Evolutionary conservation across 225 moss, liverwort and hornwort genomes (phyloP), one percentile per base, ranked within the genome.

Genomic region (Pleurozium schreberi): DNA sequence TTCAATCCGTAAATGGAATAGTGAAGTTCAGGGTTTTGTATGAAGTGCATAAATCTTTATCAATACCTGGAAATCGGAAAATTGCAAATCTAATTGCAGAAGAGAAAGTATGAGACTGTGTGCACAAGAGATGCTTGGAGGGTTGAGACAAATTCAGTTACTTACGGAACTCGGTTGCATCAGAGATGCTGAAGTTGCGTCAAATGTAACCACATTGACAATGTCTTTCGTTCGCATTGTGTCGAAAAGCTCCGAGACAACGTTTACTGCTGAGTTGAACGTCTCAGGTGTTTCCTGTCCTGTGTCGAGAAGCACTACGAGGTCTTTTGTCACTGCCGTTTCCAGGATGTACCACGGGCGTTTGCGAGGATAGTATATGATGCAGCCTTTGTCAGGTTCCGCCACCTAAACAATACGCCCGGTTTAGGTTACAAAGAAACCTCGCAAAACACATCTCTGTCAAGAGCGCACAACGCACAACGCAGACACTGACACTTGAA

Each of bases 271-370:
- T 40, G 83, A 63, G 36, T 77, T 78, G 49, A 90, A 89, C 11
- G 90, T 86, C 59, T 82, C 85, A 2, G 42, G 30, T 47, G 84
- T 62, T 85, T 82, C 78, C n/a, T 90, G 87, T n/a, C 87, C 90
- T 33, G 73, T 89, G 89, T 93, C 93, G 49, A 93, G 88, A 86
- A 93, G 90, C 78, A 93, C 85, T 34, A 93, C 92, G 30, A 93
- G 62, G 50, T 93, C 93, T 83, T 93, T 93, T 50, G 75, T 66
- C 40, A 92, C 93, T 52, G 93, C 87, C 31, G 93, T 92, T 67
- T 92, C 93, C 45, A 89, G 71, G 70, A 88, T 90, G 47, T 92
- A 92, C 92, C 93, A 93, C 11, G 93, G 93, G 9, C 93, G 87
- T 89, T 90, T 93, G 61, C 93, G 93, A 49, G 93, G 93, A 88